Evolutionary conservation across 306 rosid species (phyloP), one percentile per base, ranked within the genome.

Genomic region (Dryas octopetala): DNA sequence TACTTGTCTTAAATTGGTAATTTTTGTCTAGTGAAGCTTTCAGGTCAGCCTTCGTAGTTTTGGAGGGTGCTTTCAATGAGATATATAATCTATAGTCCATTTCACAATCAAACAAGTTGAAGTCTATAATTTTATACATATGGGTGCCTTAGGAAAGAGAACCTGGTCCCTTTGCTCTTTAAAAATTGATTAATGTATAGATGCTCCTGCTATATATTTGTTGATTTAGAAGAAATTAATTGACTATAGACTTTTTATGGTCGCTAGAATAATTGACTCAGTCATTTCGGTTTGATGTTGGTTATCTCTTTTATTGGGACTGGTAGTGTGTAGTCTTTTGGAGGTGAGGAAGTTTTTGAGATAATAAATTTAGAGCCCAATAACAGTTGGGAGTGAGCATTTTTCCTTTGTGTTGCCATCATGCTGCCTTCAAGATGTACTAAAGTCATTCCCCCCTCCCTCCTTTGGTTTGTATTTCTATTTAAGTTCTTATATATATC

Each of bases 401-500:
- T 46, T 11, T 48, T 67, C 23, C 4, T 67, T 10, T 9, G 19
- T 51, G 9, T 15, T 70, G 32, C 41, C 14, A 4, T 46, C 16
- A 61, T 80, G 78, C 62, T 68, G 75, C 47, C 58, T 66, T 45
- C 63, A 70, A 32, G 68, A 64, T 19, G 19, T 19, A 19, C 83
- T 58, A 64, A 82, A 55, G 9, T 43, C 16, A 57, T 62, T 74
- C 60, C 44, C 23, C 19, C 19, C 19, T 19, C 59, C 19, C 19
- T 0, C 4, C 62, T 76, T 67, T n/a, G 32, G 19, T 49, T 3
- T 6, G 5, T 4, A 3, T 15, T 62, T 43, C 45, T 5, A 5
- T 46, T 26, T 16, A 63, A 10, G 6, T 45, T 52, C 14, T 45
- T 7, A 15, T 70, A 4, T 32, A 17, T 73, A 16, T 49, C 49